Evolutionary conservation across 2,329 filamentous ascomycete genomes (phyloP), one percentile per base, ranked within the genome.

Genomic region (Fusarium domesticum): DNA sequence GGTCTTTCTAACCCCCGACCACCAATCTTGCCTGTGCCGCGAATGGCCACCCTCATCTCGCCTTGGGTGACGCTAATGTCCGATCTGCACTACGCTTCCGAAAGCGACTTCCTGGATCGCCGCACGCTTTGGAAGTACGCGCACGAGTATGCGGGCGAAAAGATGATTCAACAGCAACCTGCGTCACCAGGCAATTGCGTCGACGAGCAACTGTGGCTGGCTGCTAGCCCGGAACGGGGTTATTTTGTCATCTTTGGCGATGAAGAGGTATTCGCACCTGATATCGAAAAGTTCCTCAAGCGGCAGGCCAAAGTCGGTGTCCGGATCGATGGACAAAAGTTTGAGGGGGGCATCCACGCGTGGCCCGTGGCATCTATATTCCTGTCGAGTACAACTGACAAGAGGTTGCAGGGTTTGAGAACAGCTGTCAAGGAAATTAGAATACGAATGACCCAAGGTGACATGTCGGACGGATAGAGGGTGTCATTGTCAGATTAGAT

Each of bases 11-110:
- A 53, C 34, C 41, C 42, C 5, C 12, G 33, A 14, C 45, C 47
- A 11, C 57, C 56, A 11, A 45, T 51, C 1, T 47, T 66, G 42
- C 64, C 56, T 43, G 61, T 64, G 37, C 68, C 67, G 36, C 64
- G 64, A 47, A 70, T 90, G 59, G 87, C 84, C 2, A 73, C 84
- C 17, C 72, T 93, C 48, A 87, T 95, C 47, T 91, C 86, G 8
- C 89, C 89, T 0, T 95, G 89, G 89, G 75, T 84, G 11, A 85
- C 83, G 2, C 77, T 95, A 32, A 73, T 88, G 31, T 89, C 85
- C 1, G 67, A 72, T 6, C 76, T 79, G 40, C 84, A 91, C 57
- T 73, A 73, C 41, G 81, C 86, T 53, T 92, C 86, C 1, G 63
- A 70, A 4, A 87, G 84, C 53, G 89, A 95, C 64, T 95, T 87